These are phyloP conservation scores for Trichosporon inkin DNA, from an alignment of 1,284 basidiomycete species.

Conservation along the genomic window DNA sequence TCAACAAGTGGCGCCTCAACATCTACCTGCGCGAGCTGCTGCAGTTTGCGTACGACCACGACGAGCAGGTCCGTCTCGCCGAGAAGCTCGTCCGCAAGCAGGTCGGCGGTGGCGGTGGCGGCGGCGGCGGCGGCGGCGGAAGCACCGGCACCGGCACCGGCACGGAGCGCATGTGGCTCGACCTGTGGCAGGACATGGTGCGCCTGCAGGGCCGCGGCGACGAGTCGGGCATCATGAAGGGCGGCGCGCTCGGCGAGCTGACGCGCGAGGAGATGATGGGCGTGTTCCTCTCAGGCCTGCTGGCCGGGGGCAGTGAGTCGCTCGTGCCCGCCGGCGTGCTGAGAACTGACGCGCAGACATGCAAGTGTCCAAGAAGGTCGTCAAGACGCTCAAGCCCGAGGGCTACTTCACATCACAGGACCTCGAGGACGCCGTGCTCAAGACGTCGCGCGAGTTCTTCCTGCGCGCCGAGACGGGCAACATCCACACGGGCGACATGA, in stretches of 20 bases:
- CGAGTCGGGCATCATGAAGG: slow-evolving; percentile 45
- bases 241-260: slow-evolving; percentile 73
- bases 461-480: slow-evolving; percentile 89
- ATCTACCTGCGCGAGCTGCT: slow-evolving; percentile 79
- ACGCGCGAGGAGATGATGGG: slow-evolving; percentile 64
- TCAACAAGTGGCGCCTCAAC: slow-evolving; percentile 77
- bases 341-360: slow-evolving; percentile 59
- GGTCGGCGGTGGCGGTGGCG: too few relatives aligned
- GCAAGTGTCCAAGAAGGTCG: slow-evolving; percentile 64
- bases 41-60: slow-evolving; percentile 62
- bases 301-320: slow-evolving; percentile 80
- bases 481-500: slow-evolving; percentile 88
- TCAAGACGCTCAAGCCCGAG: slow-evolving; percentile 58
- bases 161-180: slow-evolving; percentile 71
- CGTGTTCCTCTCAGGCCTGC: slow-evolving; percentile 76
- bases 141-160: too few relatives aligned
- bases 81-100: slow-evolving; percentile 75
- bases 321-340: not conserved
- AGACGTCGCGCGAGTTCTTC: slow-evolving; percentile 80
- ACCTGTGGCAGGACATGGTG: slow-evolving; percentile 80
- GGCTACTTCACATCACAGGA: slow-evolving; percentile 56
- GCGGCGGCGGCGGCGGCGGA: too few relatives aligned
- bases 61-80: slow-evolving; percentile 76
- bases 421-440: slow-evolving; percentile 73
- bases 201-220: slow-evolving; percentile 67